Evolutionary conservation across 805 yeast genomes (phyloP).

Genomic region (Candida khao-thaluensis): DNA sequence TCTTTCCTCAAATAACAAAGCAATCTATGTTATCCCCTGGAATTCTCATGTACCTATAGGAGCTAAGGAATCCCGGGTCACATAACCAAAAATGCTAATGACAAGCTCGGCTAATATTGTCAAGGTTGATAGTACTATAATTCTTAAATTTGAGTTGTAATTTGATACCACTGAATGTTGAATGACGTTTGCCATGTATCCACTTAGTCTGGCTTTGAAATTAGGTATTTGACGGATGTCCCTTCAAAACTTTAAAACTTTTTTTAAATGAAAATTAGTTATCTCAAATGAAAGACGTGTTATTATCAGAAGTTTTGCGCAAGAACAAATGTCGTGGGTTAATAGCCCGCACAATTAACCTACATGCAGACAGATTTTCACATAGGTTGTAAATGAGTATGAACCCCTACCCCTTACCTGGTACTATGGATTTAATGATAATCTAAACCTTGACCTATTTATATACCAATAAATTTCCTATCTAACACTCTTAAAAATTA

Average conservation of each 20-base stretch:
- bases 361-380: neutral
- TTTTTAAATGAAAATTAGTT: too few species aligned
- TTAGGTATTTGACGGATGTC: too few species aligned
- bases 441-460: constrained; percentile 1
- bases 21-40: constrained; percentile 4
- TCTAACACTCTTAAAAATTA: too few species aligned
- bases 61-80: constrained; percentile 1
- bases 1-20: constrained; percentile 1
- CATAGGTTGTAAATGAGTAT: neutral
- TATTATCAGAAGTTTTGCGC: neutral
- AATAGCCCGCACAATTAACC: neutral
- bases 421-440: constrained; percentile 1
- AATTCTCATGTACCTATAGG: constrained; percentile 6
- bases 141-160: too few species aligned
- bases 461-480: constrained; percentile 2
- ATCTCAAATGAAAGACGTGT: too few species aligned
- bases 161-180: too few species aligned
- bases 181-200: too few species aligned
- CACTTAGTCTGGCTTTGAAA: too few species aligned
- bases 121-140: too few species aligned
- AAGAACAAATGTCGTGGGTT: neutral
- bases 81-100: constrained; percentile 4
- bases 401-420: constrained; percentile 2
- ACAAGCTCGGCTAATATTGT: neutral
- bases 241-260: too few species aligned